These are phyloP conservation scores for Aquilaria sinensis DNA, from an alignment of 345 rosid species.

Conservation along the genomic window DNA sequence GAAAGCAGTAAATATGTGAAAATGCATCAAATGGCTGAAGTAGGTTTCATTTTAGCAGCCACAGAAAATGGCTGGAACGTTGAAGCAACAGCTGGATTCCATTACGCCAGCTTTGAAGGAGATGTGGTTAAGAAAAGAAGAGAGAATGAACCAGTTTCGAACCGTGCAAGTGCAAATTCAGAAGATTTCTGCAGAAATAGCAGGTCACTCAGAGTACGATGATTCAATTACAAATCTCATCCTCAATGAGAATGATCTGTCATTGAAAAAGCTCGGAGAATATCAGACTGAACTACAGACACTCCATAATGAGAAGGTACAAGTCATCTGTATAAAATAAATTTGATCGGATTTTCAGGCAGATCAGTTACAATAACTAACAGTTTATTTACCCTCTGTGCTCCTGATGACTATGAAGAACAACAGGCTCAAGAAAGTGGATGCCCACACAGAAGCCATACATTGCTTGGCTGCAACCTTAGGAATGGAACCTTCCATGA, in stretches of 20 bases:
- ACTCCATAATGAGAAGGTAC: constrained; percentile 87
- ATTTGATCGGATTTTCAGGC: not conserved
- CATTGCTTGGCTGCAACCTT: constrained; percentile 58
- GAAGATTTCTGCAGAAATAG: constrained; percentile 82
- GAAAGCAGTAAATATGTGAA: not conserved
- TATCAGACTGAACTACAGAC: constrained; percentile 76
- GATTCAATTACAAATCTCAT: constrained; percentile 49
- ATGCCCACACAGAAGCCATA: constrained; percentile 55
- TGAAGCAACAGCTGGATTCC: constrained; percentile 85
- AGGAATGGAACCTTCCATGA: constrained; percentile 95
- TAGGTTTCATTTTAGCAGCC: constrained; percentile 42
- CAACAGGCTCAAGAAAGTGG: constrained; percentile 85
- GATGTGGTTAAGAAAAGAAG: constrained; percentile 84
- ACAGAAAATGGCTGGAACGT: constrained; percentile 78
- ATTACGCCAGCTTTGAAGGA: constrained; percentile 86
- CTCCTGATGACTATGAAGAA: constrained; percentile 36
- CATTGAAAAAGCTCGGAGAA: constrained; percentile 88
- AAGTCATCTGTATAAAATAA: not conserved
- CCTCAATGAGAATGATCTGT: constrained; percentile 79
- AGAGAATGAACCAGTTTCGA: constrained; percentile 67
- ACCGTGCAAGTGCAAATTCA: constrained; percentile 78
- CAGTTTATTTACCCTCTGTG: constrained; percentile 3
- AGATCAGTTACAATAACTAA: constrained; percentile 2
- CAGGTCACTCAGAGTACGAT: constrained; percentile 69
- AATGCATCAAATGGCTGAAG: not conserved